Conservation (phyloP, 306 rosid species). For the Vachellia pachyceras region DNA sequence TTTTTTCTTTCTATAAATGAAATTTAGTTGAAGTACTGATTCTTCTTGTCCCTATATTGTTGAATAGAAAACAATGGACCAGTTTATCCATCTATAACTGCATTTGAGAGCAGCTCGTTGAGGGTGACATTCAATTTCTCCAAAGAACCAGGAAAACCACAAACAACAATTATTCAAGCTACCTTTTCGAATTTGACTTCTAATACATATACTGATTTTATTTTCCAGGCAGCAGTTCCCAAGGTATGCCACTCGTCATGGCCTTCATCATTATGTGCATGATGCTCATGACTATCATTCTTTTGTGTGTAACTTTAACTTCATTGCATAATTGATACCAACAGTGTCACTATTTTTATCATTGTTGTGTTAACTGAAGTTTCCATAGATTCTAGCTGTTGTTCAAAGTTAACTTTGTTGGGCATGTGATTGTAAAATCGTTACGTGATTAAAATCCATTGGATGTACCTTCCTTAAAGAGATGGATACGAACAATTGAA, state of each 20-base stretch:
- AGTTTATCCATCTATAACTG: slow-evolving; percentile 80
- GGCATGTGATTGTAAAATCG: slow-evolving; percentile 19
- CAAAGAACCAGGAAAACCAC: slow-evolving; percentile 81
- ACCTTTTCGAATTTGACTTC: slow-evolving; percentile 76
- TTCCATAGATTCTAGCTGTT: slow-evolving; percentile 12
- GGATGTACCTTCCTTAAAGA: slow-evolving; percentile 18
- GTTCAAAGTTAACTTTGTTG: slow-evolving; percentile 11
- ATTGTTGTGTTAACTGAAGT: slow-evolving; percentile 15
- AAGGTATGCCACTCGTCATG: slow-evolving; percentile 63
- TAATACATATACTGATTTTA: slow-evolving; percentile 67
- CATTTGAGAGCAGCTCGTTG: slow-evolving; percentile 86
- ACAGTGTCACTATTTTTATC: slow-evolving; percentile 10
- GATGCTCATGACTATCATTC: slow-evolving; percentile 24
- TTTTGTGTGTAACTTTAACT: slow-evolving; percentile 20
- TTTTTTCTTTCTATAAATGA: slow-evolving; percentile 9
- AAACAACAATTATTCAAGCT: slow-evolving; percentile 76
- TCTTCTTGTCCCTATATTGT: slow-evolving; percentile 25
- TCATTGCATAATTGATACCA: slow-evolving; percentile 14
- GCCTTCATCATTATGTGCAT: slow-evolving; percentile 27
- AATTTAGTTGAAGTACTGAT: slow-evolving; percentile 38
- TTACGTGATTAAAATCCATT: neutral
- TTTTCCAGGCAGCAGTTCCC: slow-evolving; percentile 99
- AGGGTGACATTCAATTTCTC: slow-evolving; percentile 80
- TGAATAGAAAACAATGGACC: slow-evolving; percentile 75
- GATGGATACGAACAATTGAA: slow-evolving; percentile 24